Percentiles rank a stretch among this genome's conserved stretches.
Conservation (phyloP, 2,329 filamentous ascomycete genomes). For the Microthyrium microscopicum region DNA sequence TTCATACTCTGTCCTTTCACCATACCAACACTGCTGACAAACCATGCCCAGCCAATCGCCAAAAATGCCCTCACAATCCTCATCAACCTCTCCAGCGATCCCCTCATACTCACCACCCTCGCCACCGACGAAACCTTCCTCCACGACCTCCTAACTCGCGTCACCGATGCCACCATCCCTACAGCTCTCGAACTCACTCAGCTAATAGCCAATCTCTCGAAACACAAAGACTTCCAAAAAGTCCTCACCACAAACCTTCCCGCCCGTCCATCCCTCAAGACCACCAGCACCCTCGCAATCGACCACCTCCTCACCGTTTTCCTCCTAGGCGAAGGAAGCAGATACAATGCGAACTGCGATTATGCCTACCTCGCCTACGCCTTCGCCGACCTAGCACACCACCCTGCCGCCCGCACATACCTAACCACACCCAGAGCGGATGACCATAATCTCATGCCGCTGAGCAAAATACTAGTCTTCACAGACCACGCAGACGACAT, state of each 20-base stretch:
- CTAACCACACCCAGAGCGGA: conserved; percentile 59
- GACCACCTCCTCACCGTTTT: conserved; percentile 93
- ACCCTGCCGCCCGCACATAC: conserved; percentile 56
- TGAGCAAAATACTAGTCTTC: conserved; percentile 86
- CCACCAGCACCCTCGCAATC: conserved; percentile 55
- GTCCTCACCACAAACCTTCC: conserved; percentile 35
- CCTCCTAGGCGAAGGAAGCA: conserved; percentile 71
- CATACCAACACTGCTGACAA: not conserved
- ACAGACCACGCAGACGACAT: conserved; percentile 77
- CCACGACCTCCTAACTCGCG: conserved; percentile 50
- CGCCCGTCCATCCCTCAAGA: conserved; percentile 31
- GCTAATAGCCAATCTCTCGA: conserved; percentile 83
- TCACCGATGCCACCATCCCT: conserved; percentile 58
- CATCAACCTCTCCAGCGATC: conserved; percentile 67
- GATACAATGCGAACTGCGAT: conserved; percentile 69
- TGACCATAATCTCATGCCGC: conserved; percentile 61
- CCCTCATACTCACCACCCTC: conserved; percentile 55
- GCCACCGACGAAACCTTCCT: conserved; percentile 69
- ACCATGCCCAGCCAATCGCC: conserved; percentile 52
- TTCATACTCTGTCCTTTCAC: not conserved
- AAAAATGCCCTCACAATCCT: conserved; percentile 84
- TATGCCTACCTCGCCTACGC: conserved; percentile 91
- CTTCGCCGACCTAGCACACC: conserved; percentile 79
- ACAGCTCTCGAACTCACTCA: conserved; percentile 78
- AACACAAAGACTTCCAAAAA: conserved; percentile 55